phyloP scores from a whole-genome alignment of 1,284 basidiomycete species.

The Pterulicium gracile region DNA sequence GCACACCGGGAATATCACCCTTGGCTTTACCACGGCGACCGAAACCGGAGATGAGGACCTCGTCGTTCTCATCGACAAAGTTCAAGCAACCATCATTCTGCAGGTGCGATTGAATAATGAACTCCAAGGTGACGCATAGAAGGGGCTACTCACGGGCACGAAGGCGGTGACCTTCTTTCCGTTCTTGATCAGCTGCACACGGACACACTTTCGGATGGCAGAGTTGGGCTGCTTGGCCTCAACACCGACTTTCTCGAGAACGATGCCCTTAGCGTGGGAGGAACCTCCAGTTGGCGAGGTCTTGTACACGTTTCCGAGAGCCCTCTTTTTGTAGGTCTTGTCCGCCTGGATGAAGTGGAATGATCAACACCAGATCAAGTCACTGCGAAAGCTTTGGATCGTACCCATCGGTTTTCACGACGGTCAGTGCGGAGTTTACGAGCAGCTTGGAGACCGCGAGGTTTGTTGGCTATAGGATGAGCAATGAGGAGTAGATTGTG shows the following conservation, averaged over 20 bases:
- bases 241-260: slow-evolving; percentile 95
- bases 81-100: slow-evolving; percentile 99
- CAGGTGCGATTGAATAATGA: too few species aligned
- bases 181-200: slow-evolving; percentile 99
- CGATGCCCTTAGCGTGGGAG: slow-evolving; percentile 99
- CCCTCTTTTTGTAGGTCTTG: slow-evolving; percentile 99
- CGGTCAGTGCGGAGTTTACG: slow-evolving; percentile 95
- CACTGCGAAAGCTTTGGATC: slow-evolving; percentile 17
- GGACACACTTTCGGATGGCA: slow-evolving; percentile 99
- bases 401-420: slow-evolving; percentile 94
- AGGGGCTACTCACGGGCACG: slow-evolving; percentile 39
- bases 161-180: slow-evolving; percentile 98
- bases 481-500: not conserved
- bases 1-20: slow-evolving; percentile 95
- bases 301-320: slow-evolving; percentile 99
- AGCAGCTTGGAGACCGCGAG: slow-evolving; percentile 98
- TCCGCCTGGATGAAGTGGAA: slow-evolving; percentile 62
- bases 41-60: slow-evolving; percentile 99
- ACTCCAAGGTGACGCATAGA: slow-evolving; percentile 4
- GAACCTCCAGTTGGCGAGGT: slow-evolving; percentile 99
- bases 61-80: slow-evolving; percentile 99
- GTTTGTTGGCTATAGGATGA: slow-evolving; percentile 74
- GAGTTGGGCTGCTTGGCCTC: slow-evolving; percentile 99
- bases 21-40: slow-evolving; percentile 99
- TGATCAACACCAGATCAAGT: slow-evolving; percentile 7